Evolutionary conservation across 345 rosid genomes (phyloP).

Genomic region (Gossypium arboreum): DNA sequence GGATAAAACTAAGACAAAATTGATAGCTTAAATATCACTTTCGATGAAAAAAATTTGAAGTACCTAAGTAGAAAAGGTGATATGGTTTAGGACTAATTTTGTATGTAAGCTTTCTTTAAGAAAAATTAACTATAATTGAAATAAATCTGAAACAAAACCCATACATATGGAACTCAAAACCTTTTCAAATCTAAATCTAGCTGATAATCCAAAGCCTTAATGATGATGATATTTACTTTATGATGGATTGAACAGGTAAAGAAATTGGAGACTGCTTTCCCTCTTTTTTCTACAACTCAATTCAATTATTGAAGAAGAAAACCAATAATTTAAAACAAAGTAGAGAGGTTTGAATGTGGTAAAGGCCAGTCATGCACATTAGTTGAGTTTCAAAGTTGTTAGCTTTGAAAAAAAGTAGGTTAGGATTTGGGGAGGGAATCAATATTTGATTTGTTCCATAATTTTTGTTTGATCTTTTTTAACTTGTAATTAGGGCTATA

Average conservation of each 20-base stretch:
- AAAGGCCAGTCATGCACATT: neutral
- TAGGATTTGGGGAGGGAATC: constrained; percentile 1
- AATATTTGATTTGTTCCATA: neutral
- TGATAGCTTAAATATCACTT: too few species aligned
- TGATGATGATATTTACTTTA: neutral
- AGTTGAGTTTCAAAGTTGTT: neutral
- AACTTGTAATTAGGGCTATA: neutral
- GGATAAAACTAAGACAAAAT: too few species aligned
- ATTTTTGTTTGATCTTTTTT: neutral
- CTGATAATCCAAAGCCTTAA: too few species aligned
- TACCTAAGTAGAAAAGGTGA: too few species aligned
- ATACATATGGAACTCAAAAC: too few species aligned
- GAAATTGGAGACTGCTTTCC: neutral
- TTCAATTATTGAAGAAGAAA: neutral
- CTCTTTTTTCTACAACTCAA: neutral
- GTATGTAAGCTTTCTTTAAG: too few species aligned
- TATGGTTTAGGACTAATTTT: too few species aligned
- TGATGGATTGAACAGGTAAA: neutral
- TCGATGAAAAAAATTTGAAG: too few species aligned
- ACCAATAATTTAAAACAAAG: neutral
- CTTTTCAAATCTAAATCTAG: too few species aligned
- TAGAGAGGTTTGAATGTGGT: neutral
- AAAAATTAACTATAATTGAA: too few species aligned
- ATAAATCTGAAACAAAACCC: too few species aligned
- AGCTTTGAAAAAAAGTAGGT: constrained; percentile 7